A percentile compares a stretch with the other conserved stretches of the same genome.
Conservation (phyloP, 495 filamentous ascomycete species). For the Cercophora scortea region DNA sequence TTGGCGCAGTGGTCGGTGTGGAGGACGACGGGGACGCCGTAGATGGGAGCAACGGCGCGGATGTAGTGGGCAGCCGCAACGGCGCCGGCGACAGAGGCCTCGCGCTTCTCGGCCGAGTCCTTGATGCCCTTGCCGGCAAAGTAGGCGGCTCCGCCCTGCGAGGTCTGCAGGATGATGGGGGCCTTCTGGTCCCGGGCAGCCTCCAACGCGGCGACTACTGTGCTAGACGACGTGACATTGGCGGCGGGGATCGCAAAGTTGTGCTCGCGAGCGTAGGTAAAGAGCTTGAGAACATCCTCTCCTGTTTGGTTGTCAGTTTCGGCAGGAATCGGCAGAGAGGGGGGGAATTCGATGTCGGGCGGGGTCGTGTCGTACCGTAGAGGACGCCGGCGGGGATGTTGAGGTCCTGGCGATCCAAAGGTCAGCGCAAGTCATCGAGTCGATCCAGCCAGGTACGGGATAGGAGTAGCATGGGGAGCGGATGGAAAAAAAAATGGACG, state of each 20-base stretch:
- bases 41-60: slow-evolving; percentile 75
- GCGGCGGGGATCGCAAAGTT: slow-evolving; percentile 77
- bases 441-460: no score
- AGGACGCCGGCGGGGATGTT: not conserved
- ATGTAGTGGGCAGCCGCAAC: slow-evolving; percentile 91
- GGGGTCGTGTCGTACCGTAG: not conserved
- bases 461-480: not conserved
- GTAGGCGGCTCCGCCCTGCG: slow-evolving; percentile 85
- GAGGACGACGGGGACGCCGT: slow-evolving; percentile 80
- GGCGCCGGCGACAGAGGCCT: slow-evolving; percentile 78
- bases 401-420: not conserved
- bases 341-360: not conserved
- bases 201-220: slow-evolving; percentile 81
- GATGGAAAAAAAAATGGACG: not conserved
- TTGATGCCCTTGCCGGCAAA: slow-evolving; percentile 90
- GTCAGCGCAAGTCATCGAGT: not conserved
- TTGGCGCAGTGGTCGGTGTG: slow-evolving; percentile 73
- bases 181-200: slow-evolving; percentile 83
- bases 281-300: slow-evolving; percentile 43
- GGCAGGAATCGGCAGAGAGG: not conserved
- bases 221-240: slow-evolving; percentile 89
- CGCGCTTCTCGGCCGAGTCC: slow-evolving; percentile 65
- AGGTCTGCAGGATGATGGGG: slow-evolving; percentile 55
- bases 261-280: slow-evolving; percentile 78
- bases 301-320: not conserved